These are phyloP conservation scores for Leccinum disarticulatum DNA, from an alignment of 768 basidiomycete genomes.

Conservation along the genomic window DNA sequence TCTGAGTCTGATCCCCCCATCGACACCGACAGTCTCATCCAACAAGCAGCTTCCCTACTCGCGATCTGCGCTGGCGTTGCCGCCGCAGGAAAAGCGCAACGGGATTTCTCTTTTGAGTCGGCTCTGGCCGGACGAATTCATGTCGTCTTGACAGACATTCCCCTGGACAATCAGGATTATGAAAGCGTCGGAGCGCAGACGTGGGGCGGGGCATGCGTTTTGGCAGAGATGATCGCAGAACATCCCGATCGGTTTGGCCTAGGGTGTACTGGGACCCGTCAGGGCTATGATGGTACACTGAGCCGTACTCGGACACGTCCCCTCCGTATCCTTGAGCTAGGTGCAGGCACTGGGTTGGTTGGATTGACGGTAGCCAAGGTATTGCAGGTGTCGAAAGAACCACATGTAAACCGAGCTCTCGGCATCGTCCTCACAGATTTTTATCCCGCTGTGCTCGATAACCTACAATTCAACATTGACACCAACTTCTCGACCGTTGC, in stretches of 20 bases:
- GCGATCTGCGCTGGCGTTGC: slow-evolving; percentile 64
- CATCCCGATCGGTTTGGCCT: slow-evolving; percentile 54
- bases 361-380: slow-evolving; percentile 41
- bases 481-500: slow-evolving; percentile 31
- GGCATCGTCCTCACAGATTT: slow-evolving; percentile 48
- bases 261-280: background rate
- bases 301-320: background rate
- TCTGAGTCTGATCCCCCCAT: background rate
- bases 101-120: slow-evolving; percentile 48
- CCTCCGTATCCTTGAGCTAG: slow-evolving; percentile 51
- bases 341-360: slow-evolving; percentile 58
- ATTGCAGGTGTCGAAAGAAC: slow-evolving; percentile 11
- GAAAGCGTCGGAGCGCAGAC: slow-evolving; percentile 81
- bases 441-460: slow-evolving; percentile 47
- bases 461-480: slow-evolving; percentile 45
- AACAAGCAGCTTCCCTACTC: slow-evolving; percentile 59
- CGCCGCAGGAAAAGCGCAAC: slow-evolving; percentile 57
- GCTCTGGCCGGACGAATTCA: slow-evolving; percentile 21
- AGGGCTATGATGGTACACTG: no score
- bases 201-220: slow-evolving; percentile 83
- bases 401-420: background rate
- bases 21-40: slow-evolving; percentile 41
- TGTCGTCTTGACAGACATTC: slow-evolving; percentile 62
- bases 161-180: slow-evolving; percentile 69
- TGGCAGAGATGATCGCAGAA: slow-evolving; percentile 71